Conservation (phyloP, 1,284 basidiomycete genomes). For the Chondrostereum purpureum region DNA sequence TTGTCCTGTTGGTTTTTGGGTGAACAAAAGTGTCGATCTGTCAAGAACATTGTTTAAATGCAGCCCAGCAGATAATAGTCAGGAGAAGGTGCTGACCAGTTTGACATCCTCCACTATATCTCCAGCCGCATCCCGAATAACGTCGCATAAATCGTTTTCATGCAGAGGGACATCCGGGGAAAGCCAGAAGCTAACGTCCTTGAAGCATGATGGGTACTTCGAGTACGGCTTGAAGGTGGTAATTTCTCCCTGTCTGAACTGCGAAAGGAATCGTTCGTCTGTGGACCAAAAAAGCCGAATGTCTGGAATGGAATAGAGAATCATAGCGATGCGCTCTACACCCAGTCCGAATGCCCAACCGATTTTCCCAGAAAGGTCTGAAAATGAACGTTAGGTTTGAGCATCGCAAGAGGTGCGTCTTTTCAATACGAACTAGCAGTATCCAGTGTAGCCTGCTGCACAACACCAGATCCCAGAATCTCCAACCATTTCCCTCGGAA, state of each 20-base stretch:
- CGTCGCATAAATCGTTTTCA: slow-evolving; percentile 96
- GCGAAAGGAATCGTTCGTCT: slow-evolving; percentile 82
- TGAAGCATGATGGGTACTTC: slow-evolving; percentile 83
- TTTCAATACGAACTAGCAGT: slow-evolving; percentile 61
- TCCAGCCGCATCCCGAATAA: slow-evolving; percentile 87
- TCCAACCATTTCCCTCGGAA: slow-evolving; percentile 97
- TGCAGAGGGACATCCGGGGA: slow-evolving; percentile 56
- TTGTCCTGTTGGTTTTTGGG: slow-evolving; percentile 79
- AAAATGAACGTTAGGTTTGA: slow-evolving; percentile 3
- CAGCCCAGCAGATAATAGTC: background rate
- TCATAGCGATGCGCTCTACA: slow-evolving; percentile 97
- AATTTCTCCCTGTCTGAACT: slow-evolving; percentile 78
- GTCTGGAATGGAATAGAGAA: slow-evolving; percentile 94
- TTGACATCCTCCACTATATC: slow-evolving; percentile 91
- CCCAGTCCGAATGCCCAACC: slow-evolving; percentile 99
- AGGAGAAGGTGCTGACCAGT: slow-evolving; percentile 42
- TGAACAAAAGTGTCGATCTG: slow-evolving; percentile 92
- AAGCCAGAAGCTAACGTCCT: slow-evolving; percentile 91
- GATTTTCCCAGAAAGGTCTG: slow-evolving; percentile 77
- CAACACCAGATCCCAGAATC: slow-evolving; percentile 91
- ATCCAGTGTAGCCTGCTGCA: slow-evolving; percentile 84
- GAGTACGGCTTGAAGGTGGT: slow-evolving; percentile 83
- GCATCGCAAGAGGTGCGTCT: slow-evolving; percentile 3
- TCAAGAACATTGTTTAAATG: slow-evolving; percentile 6
- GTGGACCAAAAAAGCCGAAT: slow-evolving; percentile 98